These are phyloP conservation scores for Pichia sp. DNA, from an alignment of 1,139 yeast genomes.

Conservation along the genomic window DNA sequence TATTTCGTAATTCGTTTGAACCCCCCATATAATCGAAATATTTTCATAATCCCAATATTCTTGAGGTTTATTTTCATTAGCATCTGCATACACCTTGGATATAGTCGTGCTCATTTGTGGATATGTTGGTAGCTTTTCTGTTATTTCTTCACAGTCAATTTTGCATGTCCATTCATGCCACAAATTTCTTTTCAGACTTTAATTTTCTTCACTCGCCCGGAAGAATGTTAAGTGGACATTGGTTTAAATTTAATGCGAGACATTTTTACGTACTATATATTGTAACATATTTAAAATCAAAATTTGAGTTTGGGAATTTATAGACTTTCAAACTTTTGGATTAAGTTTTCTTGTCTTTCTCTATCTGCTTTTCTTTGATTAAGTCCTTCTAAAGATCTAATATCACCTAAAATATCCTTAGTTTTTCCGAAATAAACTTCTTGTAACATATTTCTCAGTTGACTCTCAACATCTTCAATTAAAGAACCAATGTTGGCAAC, in stretches of 20 bases:
- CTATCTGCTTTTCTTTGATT: conserved; percentile 37
- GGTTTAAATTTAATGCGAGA: too few relatives aligned
- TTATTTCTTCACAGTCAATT: too few relatives aligned
- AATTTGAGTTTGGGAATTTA: conserved; percentile 11
- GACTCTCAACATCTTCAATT: conserved; percentile 84
- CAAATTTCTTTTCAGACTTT: too few relatives aligned
- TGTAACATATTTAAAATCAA: conserved; percentile 11
- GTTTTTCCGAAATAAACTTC: conserved; percentile 96
- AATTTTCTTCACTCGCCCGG: too few relatives aligned
- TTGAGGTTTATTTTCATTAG: conserved; percentile 53
- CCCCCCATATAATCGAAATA: conserved; percentile 64
- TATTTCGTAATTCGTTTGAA: conserved; percentile 62
- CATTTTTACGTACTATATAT: too few relatives aligned
- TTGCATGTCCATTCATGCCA: too few relatives aligned
- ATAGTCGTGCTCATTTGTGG: conserved; percentile 16
- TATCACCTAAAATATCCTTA: conserved; percentile 72
- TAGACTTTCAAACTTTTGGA: conserved; percentile 38
- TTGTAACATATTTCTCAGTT: conserved; percentile 78
- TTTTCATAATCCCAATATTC: conserved; percentile 81
- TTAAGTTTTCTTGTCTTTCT: conserved; percentile 43
- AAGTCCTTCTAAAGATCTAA: conserved; percentile 50
- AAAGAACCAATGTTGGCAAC: conserved; percentile 79
- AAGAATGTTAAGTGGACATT: too few relatives aligned
- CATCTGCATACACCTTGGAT: conserved; percentile 63
- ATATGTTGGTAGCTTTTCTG: too few relatives aligned